Conservation (phyloP, 139 green algal species). For the Closterium sp. region DNA sequence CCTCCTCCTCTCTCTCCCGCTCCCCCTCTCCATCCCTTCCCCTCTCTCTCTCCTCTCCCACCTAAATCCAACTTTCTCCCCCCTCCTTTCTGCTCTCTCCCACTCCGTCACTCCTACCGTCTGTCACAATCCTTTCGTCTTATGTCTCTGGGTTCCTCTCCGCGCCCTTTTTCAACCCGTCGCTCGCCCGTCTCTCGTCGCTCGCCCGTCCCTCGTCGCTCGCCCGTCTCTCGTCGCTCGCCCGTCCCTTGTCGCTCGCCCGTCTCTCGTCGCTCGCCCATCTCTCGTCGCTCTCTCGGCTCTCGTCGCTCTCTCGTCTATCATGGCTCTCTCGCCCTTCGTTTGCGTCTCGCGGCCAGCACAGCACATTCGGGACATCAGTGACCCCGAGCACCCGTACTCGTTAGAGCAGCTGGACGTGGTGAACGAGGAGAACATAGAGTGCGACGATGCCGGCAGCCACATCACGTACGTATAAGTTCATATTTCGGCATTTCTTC, state of each 20-base stretch:
- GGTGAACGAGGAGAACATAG: slow-evolving; percentile 52
- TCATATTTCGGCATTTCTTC: too few relatives aligned
- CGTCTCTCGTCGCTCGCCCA: background rate
- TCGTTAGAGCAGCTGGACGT: slow-evolving; percentile 90
- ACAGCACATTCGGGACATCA: slow-evolving; percentile 77
- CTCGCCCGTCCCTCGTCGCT: background rate
- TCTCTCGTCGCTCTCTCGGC: background rate
- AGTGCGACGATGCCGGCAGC: slow-evolving; percentile 43
- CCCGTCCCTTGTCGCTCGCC: too few relatives aligned
- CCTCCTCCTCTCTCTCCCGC: too few relatives aligned
- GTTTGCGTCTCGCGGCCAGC: background rate
- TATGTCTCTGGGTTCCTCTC: background rate
- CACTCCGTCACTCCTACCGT: too few relatives aligned
- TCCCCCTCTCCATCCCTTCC: too few relatives aligned
- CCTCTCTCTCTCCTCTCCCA: too few relatives aligned
- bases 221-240: too few relatives aligned
- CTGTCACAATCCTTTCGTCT: too few relatives aligned
- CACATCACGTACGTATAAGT: slow-evolving; percentile 26
- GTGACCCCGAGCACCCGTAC: slow-evolving; percentile 96
- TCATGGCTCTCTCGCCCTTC: background rate
- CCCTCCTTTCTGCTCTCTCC: too few relatives aligned
- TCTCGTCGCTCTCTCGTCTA: background rate
- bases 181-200: background rate
- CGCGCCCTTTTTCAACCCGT: background rate
- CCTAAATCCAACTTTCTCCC: background rate